Percentiles rank a stretch among this genome's conserved stretches.
These are phyloP conservation scores for Recurvomyces mirabilis DNA, from an alignment of 495 filamentous ascomycete species.

Conservation along the genomic window DNA sequence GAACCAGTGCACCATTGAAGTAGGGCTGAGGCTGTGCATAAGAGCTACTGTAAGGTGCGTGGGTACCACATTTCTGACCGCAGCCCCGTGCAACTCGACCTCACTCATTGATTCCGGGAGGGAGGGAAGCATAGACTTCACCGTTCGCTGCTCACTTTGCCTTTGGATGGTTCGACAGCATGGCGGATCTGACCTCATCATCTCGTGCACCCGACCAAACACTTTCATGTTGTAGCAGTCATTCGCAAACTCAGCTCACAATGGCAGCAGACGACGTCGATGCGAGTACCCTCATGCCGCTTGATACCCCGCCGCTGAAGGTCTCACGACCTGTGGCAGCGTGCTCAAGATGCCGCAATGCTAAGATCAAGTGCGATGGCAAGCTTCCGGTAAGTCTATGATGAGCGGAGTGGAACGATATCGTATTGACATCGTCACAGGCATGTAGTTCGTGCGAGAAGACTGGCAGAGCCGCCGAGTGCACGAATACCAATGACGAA, in stretches of 20 bases:
- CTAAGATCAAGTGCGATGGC: slow-evolving; percentile 94
- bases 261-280: slow-evolving; percentile 14
- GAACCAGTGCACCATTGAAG: background rate
- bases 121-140: background rate
- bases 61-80: slow-evolving; percentile 2
- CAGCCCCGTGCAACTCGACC: too few relatives aligned
- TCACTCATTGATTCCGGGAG: too few relatives aligned
- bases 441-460: slow-evolving; percentile 88
- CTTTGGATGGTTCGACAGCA: too few relatives aligned
- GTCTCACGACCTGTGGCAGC: slow-evolving; percentile 88
- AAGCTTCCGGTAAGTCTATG: slow-evolving; percentile 52
- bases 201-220: too few relatives aligned
- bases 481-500: slow-evolving; percentile 87
- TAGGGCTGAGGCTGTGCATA: slow-evolving; percentile 6
- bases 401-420: background rate
- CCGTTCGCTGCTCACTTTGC: too few relatives aligned
- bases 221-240: too few relatives aligned
- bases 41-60: background rate
- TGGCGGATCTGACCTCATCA: too few relatives aligned
- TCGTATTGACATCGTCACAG: background rate
- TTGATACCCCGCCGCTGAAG: slow-evolving; percentile 68
- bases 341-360: slow-evolving; percentile 80
- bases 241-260: slow-evolving; percentile 5
- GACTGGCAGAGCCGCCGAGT: slow-evolving; percentile 65
- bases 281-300: slow-evolving; percentile 24